Base-by-base conservation (phyloP, 2,329 filamentous ascomycete genomes). In the Gaeumannomyces sp. region DNA sequence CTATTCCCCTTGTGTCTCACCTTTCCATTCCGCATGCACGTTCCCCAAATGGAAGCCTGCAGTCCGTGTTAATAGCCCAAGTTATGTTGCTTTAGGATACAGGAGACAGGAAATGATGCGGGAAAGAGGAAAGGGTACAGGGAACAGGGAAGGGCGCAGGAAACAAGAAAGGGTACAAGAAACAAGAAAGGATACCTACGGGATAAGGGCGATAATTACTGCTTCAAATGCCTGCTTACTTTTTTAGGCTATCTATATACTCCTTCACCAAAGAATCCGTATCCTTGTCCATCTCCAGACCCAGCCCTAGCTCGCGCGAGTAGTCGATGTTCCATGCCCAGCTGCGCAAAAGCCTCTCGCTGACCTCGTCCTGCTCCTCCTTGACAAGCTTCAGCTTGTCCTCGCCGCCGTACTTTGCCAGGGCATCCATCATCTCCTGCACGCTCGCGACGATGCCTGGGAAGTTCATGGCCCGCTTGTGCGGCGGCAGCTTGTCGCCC, bases 321-420 rank as follows among this genome's bases (percentile, higher is more conserved):
- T 82, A 82, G 70, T 87, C 83, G 69, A 87, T 82, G 64, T 82
- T 80, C 66, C 81, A 79, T 14, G 84, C 81, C 86, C 86, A 88
- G 66, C 83, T 84, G 68, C 84, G 79, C 72, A 89, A 73, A 65
- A 89, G 85, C 68, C 77, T 76, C 74, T 86, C 84, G 66, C 84
- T 76, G 29, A 76, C 80, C 35, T 79, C 78, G 69, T 85, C 80
- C 65, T 79, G 80, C 73, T 81, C 81, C 73, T 88, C 85, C 69
- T 76, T 79, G 25, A 88, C 74, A 19, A 83, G 74, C 64, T 74
- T 74, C 69, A 86, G 70, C 71, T 78, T 81, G 62, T 87, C 82
- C 72, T 80, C 76, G 1, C 85, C 85, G 13, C 82, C 85, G 59
- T 85, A 77, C 69, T 78, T 79, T 62, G 78, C 81, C 68, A 88